Base-by-base conservation (phyloP, 2,329 filamentous ascomycete species). In the Trichoderma sp. region DNA sequence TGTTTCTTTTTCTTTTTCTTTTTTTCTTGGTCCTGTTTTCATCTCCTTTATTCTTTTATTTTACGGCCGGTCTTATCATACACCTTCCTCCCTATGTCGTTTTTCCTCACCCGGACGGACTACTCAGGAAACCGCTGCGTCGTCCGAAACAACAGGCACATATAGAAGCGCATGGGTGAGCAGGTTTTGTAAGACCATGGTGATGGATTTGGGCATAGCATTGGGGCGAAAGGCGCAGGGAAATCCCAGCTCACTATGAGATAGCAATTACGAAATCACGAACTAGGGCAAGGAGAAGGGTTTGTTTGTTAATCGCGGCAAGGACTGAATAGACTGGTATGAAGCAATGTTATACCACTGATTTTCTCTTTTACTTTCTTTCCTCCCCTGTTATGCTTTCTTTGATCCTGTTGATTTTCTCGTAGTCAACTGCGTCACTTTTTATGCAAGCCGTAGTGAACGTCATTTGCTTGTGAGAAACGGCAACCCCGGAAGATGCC, bases 151-250 rank as follows among this genome's bases (percentile, higher is more conserved):
- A 31, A 50, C 38, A 56, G 35, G 29, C 60, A 38, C 31, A 12
- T 27, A 56, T 27, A 12, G 35, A 56, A 38, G 31, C 63, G 29
- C 69, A 29, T 27, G n/a, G 29, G 45, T 31, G 21, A 38, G 21
- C 9, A 60, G 56, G 16, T 4, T 29, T 27, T 56, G 69, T 73
- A 53, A 65, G 69, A 21, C 29, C 31, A 21, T 24, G 41, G 35
- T 53, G 41, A 14, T 41, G 69, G 60, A 73, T 64, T 53, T 56
- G 60, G 60, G 77, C 81, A 81, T 81, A 79, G 78, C 80, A 81
- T 45, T 69, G 78, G 79, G 80, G 78, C 78, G 79, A 78, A 62
- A 64, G 80, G 80, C 80, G 79, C 76, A 78, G 73, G 60, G 77
- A 72, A 63, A 18, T 64, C 24, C 33, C 69, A 38, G 69, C 69